Percentiles rank a stretch among this genome's conserved stretches.
Conservation (phyloP, 306 rosid genomes). For the Arachis stenosperma region DNA sequence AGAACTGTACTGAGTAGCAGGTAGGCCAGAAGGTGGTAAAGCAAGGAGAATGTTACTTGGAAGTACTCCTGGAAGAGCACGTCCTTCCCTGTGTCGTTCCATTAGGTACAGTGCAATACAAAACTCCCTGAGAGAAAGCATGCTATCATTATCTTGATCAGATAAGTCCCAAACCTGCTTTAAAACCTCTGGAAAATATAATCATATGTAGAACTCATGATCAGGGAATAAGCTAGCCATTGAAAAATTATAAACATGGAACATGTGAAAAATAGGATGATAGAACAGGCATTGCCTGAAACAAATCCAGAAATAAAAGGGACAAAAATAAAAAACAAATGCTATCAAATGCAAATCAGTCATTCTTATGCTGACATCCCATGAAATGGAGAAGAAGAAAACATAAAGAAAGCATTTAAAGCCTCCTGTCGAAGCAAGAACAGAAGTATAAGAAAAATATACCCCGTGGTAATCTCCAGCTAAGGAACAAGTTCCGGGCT, state of each 20-base stretch:
- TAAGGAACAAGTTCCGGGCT: constrained; percentile 88
- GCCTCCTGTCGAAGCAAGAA: constrained; percentile 30
- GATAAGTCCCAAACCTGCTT: constrained; percentile 99
- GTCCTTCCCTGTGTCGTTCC: constrained; percentile 97
- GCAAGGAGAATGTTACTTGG: constrained; percentile 76
- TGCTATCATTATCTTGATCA: constrained; percentile 98
- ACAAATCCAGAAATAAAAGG: neutral
- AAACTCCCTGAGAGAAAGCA: constrained; percentile 96
- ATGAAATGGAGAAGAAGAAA: constrained; percentile 23
- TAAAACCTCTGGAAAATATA: constrained; percentile 81
- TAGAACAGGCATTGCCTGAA: neutral
- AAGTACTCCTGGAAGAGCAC: constrained; percentile 75
- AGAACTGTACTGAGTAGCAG: constrained; percentile 50
- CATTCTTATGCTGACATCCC: constrained; percentile 15
- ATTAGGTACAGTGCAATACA: constrained; percentile 89
- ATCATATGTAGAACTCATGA: constrained; percentile 51
- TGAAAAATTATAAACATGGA: neutral
- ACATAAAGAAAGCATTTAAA: constrained; percentile 4
- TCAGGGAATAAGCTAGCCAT: constrained; percentile 38
- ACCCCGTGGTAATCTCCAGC: constrained; percentile 98
- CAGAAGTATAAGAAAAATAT: constrained; percentile 41
- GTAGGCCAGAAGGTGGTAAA: constrained; percentile 65
- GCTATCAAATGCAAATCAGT: constrained; percentile 22
- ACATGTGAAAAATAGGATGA: constrained; percentile 10
- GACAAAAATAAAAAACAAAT: neutral